Base-by-base conservation (phyloP, 2,329 filamentous ascomycete genomes). In the Aureobasidium sp. region DNA sequence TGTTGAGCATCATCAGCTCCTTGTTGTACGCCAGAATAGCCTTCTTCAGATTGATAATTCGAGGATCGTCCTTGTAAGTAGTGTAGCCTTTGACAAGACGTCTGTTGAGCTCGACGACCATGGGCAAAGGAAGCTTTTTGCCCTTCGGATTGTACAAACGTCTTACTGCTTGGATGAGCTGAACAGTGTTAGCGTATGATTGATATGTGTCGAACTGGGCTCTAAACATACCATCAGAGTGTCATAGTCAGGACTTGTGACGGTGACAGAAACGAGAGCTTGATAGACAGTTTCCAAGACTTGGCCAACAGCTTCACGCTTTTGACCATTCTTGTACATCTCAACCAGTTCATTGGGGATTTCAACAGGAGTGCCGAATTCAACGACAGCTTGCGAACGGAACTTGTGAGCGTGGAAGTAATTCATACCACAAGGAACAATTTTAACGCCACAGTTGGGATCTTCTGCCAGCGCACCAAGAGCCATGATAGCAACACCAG, bases 351-450 rank as follows among this genome's bases (percentile, higher is more conserved):
- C 89, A 25, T 80, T 79, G 0, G 91, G 88, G 10, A 97, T 86
- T 66, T 96, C 89, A 65, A 97, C 87, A 0, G 94, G 91, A 30
- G 85, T 87, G 9, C 94, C 94, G 69, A 97, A 99, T 72, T 99
- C 94, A 63, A 97, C 87, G 5, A 99, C 93, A 39, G 93, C 94
- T 72, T 94, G 85, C 65, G 93, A 97, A 49, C 93, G 88, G 76
- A 99, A 99, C 74, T 97, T 99, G 81, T 99, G 93, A 0, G 93
- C 90, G 75, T 97, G 93, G 77, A 99, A 99, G 76, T 99, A 99
- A 76, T 99, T 99, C 93, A 99, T 97, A 69, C 93, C 93, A 57
- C 94, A 92, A 3, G 94, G 94, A 29, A 99, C 90, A 68, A 99
- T 97, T 75, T 92, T 95, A 64, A 99, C 79, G 34, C 90, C 91